Conservation (phyloP, 2,329 filamentous ascomycete genomes). For the Pseudomassariella vexata region DNA sequence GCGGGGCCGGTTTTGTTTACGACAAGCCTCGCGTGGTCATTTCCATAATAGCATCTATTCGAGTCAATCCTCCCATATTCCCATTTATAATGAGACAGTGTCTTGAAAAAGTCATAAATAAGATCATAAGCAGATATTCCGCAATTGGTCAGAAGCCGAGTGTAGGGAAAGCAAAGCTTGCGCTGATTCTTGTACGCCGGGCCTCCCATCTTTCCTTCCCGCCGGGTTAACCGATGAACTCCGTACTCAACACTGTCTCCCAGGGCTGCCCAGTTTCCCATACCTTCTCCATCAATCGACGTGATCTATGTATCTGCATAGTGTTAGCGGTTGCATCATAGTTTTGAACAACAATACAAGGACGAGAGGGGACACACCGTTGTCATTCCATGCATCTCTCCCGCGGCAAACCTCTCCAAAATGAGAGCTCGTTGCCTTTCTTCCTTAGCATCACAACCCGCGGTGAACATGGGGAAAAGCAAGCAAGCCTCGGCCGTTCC, state of each 20-base stretch:
- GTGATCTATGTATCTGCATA: conserved; percentile 50
- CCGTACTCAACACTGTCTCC: conserved; percentile 61
- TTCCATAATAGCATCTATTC: too few species aligned
- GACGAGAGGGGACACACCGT: background rate
- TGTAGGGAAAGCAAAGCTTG: too few species aligned
- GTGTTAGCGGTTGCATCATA: conserved; percentile 5
- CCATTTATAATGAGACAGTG: too few species aligned
- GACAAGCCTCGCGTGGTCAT: too few species aligned
- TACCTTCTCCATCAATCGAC: conserved; percentile 60
- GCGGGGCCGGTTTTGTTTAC: too few species aligned
- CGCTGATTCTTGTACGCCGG: too few species aligned
- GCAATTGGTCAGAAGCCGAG: too few species aligned
- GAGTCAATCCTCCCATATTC: too few species aligned
- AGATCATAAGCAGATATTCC: too few species aligned
- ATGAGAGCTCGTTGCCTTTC: conserved; percentile 52
- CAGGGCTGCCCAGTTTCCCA: conserved; percentile 65
- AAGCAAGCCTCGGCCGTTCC: conserved; percentile 69
- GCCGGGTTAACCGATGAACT: conserved; percentile 61
- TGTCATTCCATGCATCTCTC: conserved; percentile 59
- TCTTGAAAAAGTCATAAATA: too few species aligned
- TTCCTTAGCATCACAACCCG: conserved; percentile 66
- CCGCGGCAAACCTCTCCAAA: conserved; percentile 57
- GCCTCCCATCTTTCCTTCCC: too few species aligned
- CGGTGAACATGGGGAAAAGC: conserved; percentile 77
- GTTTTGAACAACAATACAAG: conserved; percentile 2